Base-by-base conservation (phyloP, 2,329 filamentous ascomycete genomes). In the Trichoderma polysporum region DNA sequence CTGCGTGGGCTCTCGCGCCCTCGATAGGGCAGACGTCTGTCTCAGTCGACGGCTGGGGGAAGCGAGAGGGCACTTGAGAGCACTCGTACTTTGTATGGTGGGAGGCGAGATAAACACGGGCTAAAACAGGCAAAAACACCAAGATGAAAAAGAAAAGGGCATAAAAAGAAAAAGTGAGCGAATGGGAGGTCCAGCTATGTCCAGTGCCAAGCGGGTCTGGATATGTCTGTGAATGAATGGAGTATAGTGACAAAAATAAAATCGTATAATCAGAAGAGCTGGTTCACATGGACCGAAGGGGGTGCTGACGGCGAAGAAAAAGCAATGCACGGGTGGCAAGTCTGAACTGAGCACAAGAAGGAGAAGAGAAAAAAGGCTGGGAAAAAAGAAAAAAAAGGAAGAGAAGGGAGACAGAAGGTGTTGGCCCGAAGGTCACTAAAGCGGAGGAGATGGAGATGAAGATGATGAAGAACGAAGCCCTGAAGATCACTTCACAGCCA, bases 21-120 rank as follows among this genome's bases (percentile, higher is more conserved):
- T 65, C 61, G 66, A 68, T 68, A 58, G 49, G 66, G 52, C 19
- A 50, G 33, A 66, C 49, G 66, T 68, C 52, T 65, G 66, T 68
- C 61, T 68, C 53, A 66, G 66, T 64, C 52, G 53, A 10, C 27
- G 37, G 39, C 45, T 39, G 17, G 54, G 19, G 17, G 41, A 49
- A 49, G 33, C 17, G 35, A 29, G 49, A 63, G 31, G 27, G 15
- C 27, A 41, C 45, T 52, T 13, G 56, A 47, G 35, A 3, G n/a
- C 41, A 13, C 22, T 17, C 5, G n/a, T 52, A 13, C 22, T 17
- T 25, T 29, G 58, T 50, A 35, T 27, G 49, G 33, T 27, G 37
- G 52, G 59, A 53, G 33, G 27, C 13, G 25, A 53, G 45, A 41
- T 56, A 25, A 17, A 37, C 41, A 22, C 41, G n/a, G 45, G 45